Conservation (phyloP, 306 rosid genomes). For the Neltuma alba region DNA sequence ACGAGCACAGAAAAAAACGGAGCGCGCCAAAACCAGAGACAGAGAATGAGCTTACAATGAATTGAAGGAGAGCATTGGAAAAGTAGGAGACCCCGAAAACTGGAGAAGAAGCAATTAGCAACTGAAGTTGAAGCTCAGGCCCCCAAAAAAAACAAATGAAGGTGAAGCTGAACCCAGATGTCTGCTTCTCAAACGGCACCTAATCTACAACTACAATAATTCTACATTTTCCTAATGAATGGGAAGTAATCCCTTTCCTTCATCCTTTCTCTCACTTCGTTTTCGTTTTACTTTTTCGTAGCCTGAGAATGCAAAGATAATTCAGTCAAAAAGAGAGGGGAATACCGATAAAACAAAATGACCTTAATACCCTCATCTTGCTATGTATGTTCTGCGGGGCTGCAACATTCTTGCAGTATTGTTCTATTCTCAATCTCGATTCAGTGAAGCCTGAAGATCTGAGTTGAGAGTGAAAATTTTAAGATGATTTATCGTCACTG, state of each 20-base stretch:
- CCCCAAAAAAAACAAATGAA: not conserved
- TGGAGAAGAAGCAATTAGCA: not conserved
- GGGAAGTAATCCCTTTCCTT: too few species aligned
- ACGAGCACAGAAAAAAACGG: not conserved
- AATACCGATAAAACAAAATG: not conserved
- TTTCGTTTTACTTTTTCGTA: not conserved
- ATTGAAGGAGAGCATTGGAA: constrained; percentile 28
- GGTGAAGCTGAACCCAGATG: not conserved
- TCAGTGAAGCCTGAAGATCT: too few species aligned
- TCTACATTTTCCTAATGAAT: not conserved
- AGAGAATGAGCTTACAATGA: constrained; percentile 33
- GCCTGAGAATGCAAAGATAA: not conserved
- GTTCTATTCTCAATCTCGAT: too few species aligned
- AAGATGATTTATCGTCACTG: too few species aligned
- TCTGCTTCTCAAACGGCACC: constrained; percentile 6
- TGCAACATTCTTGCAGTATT: not conserved
- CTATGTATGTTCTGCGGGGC: not conserved
- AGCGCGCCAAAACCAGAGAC: not conserved
- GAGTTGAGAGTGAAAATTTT: too few species aligned
- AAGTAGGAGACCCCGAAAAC: not conserved
- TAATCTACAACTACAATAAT: constrained; percentile 1
- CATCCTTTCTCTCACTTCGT: not conserved
- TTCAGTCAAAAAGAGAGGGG: not conserved
- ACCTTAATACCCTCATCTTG: not conserved
- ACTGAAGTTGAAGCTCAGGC: not conserved